Percentiles rank a stretch among this genome's conserved stretches.
These are phyloP conservation scores for Anaeramoeba flamelloides DNA, from an alignment of 78 protist species.

Conservation along the genomic window DNA sequence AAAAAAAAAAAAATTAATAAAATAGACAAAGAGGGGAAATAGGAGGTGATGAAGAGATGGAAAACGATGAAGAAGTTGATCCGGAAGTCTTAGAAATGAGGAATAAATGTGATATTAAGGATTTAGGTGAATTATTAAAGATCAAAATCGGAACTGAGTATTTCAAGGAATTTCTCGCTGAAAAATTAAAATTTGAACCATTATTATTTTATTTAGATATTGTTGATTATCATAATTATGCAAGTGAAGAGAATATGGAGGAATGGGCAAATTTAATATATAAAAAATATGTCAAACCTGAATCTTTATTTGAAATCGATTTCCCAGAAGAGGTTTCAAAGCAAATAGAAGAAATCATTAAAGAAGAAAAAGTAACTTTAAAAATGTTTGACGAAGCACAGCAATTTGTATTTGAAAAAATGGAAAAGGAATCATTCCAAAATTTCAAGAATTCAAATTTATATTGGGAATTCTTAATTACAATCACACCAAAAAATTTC, in stretches of 20 bases:
- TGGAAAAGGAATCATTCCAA: neutral
- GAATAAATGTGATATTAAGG: too few species aligned
- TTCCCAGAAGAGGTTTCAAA: neutral
- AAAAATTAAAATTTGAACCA: neutral
- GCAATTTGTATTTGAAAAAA: too few species aligned
- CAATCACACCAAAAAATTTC: too few species aligned
- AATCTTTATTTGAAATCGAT: neutral
- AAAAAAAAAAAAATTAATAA: too few species aligned
- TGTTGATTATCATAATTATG: neutral
- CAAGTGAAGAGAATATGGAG: neutral
- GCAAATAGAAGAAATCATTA: neutral
- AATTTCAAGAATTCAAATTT: neutral
- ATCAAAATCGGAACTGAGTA: too few species aligned
- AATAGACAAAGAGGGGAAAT: too few species aligned
- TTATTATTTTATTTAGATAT: neutral
- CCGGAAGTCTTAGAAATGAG: too few species aligned
- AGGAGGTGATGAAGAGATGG: too few species aligned
- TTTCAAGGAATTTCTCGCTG: neutral
- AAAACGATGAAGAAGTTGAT: too few species aligned
- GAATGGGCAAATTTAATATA: neutral
- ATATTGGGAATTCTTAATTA: neutral
- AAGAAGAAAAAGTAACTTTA: neutral
- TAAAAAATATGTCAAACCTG: neutral
- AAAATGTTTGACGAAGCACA: neutral
- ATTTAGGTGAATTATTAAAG: too few species aligned